Percentiles rank a stretch among this genome's conserved stretches.
Conservation (phyloP, 768 basidiomycete genomes). For the Candolleomyces efflorescens region DNA sequence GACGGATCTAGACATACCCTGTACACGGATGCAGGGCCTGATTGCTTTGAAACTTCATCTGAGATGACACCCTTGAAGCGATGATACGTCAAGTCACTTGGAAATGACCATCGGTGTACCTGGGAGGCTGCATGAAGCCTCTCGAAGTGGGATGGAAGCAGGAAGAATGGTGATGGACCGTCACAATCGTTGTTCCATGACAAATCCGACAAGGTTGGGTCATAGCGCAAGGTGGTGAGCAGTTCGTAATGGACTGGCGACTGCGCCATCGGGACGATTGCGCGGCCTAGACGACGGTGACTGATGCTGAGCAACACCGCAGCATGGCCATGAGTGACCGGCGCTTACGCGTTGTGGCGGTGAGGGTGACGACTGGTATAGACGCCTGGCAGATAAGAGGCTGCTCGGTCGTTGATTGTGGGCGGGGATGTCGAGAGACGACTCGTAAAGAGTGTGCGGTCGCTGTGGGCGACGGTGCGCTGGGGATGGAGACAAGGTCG, state of each 20-base stretch:
- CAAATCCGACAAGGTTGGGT: slow-evolving; percentile 39
- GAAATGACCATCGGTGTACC: neutral
- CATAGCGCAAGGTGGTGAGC: slow-evolving; percentile 60
- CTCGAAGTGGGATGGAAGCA: slow-evolving; percentile 57
- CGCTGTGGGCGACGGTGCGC: neutral
- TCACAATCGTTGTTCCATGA: slow-evolving; percentile 53
- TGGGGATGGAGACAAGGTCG: neutral
- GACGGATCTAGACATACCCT: slow-evolving; percentile 5
- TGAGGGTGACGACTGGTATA: neutral
- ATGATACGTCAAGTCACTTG: slow-evolving; percentile 1
- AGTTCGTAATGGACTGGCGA: slow-evolving; percentile 21
- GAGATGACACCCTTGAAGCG: slow-evolving; percentile 2
- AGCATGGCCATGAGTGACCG: too few species aligned
- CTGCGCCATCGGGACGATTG: too few species aligned
- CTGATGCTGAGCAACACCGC: too few species aligned
- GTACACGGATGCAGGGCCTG: slow-evolving; percentile 21
- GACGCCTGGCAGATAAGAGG: neutral
- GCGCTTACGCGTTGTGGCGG: neutral
- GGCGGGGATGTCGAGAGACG: neutral
- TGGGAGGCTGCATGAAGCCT: slow-evolving; percentile 51
- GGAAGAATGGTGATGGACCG: slow-evolving; percentile 55
- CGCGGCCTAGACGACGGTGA: too few species aligned
- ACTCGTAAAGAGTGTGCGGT: neutral
- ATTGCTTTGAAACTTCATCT: slow-evolving; percentile 6
- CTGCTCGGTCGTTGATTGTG: neutral